Percentiles rank a stretch among this genome's conserved stretches.
Evolutionary conservation across 371 early-diverging fungal species (phyloP).

Genomic region (Coemansia sp.): DNA sequence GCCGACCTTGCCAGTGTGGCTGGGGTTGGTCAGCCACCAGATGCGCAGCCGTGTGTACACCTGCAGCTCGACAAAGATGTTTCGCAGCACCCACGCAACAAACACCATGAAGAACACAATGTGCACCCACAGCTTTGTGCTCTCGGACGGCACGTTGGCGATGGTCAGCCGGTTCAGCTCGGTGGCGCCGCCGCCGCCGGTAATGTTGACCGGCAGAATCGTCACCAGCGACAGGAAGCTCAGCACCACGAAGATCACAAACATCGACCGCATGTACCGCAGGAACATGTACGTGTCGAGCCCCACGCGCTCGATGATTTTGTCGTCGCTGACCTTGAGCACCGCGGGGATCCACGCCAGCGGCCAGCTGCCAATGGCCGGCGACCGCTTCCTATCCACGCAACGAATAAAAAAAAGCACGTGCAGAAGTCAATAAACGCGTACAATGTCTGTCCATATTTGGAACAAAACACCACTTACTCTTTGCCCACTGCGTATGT

Average conservation of each 20-base stretch:
- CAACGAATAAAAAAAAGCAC: not conserved
- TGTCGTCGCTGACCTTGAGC: constrained; percentile 58
- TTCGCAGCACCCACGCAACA: constrained; percentile 55
- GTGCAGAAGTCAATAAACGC: too few species aligned
- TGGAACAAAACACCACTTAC: constrained; percentile 44
- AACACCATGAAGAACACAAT: constrained; percentile 62
- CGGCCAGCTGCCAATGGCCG: constrained; percentile 54
- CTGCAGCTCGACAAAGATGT: constrained; percentile 62
- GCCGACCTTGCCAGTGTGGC: constrained; percentile 60
- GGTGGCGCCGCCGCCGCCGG: constrained; percentile 47
- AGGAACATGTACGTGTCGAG: constrained; percentile 80
- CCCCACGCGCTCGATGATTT: constrained; percentile 62
- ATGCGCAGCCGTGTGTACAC: constrained; percentile 69
- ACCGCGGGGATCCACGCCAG: constrained; percentile 64
- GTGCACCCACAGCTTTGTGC: constrained; percentile 67
- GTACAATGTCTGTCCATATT: not conserved
- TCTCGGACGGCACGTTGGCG: constrained; percentile 58
- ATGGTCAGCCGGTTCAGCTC: constrained; percentile 62
- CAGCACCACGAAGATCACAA: constrained; percentile 58
- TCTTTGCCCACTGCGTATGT: constrained; percentile 62
- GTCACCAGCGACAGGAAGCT: constrained; percentile 62
- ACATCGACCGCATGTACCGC: constrained; percentile 66
- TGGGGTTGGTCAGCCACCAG: constrained; percentile 59
- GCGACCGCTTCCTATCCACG: constrained; percentile 58
- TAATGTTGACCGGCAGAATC: constrained; percentile 65